phyloP scores from a whole-genome alignment of 345 rosid genomes.

The Clarkia xantiana region DNA sequence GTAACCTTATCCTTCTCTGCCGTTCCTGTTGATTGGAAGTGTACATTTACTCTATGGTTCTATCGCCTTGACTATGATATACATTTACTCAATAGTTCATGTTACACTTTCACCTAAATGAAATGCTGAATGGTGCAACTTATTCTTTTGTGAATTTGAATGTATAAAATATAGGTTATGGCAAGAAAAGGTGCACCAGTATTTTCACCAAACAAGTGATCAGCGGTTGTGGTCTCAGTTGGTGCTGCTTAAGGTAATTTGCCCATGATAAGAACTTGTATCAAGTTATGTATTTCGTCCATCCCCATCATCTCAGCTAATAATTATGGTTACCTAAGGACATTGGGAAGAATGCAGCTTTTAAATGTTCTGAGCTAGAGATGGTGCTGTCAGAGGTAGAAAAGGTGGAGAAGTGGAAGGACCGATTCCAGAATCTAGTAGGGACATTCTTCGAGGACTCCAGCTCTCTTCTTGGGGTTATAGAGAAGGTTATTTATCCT shows the following conservation, averaged over 20 bases:
- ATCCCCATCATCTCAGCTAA: background rate
- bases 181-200: constrained; percentile 34
- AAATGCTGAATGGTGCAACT: background rate
- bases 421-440: constrained; percentile 19
- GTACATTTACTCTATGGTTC: background rate
- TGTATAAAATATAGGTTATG: constrained; percentile 32
- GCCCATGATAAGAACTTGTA: background rate
- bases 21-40: background rate
- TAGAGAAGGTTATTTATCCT: constrained; percentile 29
- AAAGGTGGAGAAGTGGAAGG: constrained; percentile 51
- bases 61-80: background rate
- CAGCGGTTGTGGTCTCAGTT: constrained; percentile 32
- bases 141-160: too few relatives aligned
- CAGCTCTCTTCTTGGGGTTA: constrained; percentile 18
- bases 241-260: constrained; percentile 37
- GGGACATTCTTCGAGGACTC: constrained; percentile 19
- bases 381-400: constrained; percentile 31
- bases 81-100: background rate
- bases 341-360: constrained; percentile 27
- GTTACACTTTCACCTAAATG: background rate
- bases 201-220: constrained; percentile 21
- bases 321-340: constrained; percentile 27
- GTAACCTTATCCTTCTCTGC: background rate
- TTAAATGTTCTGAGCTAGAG: constrained; percentile 40
- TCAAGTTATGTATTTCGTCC: constrained; percentile 2